Base-by-base conservation (phyloP, 805 yeast species). In the Schwanniomyces occidentalis region DNA sequence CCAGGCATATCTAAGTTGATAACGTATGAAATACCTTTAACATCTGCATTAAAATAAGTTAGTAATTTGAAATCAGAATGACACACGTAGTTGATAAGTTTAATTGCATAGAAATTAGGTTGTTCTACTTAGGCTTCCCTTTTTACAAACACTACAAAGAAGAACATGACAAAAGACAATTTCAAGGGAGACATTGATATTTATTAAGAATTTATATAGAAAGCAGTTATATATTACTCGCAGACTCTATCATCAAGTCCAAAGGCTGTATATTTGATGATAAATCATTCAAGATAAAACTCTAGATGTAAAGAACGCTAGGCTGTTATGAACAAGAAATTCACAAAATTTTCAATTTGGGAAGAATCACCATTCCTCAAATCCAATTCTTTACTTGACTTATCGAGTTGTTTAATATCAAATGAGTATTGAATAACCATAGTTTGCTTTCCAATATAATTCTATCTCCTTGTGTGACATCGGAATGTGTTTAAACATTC, bases 1-100 rank as follows among this genome's bases (percentile, higher is more conserved):
- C 87, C 89, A 58, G 99, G 98, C 90, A 91, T 91, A 66, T 91
- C 98, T 58, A 77, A 88, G 80, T 93, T 93, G 63, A 93, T 76
- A 43, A 93, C 99, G 56, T 73, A 81, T 52, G 90, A 84, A 62
- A 93, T 87, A 65, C 97, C 99, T 76, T 93, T 93, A 68, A 93
- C 99, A 72, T 93, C 99, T 90, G 64, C 36, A 54, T 12, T 24
- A 19, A 33, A 38, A 22, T 29, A 20, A 34, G 35, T 30, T 37
- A 37, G 36, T 38, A 32, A n/a, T n/a, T n/a, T n/a, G n/a, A n/a
- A n/a, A n/a, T n/a, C n/a, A n/a, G n/a, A n/a, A 24, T 26, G 25
- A 22, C 9, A 24, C n/a, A 27, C 24, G 32, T 30, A 29, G 25
- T 20, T 5, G 22, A 16, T n/a, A 14, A 9, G 24, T 24, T 15